Percentiles rank a stretch among this genome's conserved stretches.
Conservation (phyloP, 1,139 yeast genomes). For the Hyphopichia wangnamkhiaoensis region DNA sequence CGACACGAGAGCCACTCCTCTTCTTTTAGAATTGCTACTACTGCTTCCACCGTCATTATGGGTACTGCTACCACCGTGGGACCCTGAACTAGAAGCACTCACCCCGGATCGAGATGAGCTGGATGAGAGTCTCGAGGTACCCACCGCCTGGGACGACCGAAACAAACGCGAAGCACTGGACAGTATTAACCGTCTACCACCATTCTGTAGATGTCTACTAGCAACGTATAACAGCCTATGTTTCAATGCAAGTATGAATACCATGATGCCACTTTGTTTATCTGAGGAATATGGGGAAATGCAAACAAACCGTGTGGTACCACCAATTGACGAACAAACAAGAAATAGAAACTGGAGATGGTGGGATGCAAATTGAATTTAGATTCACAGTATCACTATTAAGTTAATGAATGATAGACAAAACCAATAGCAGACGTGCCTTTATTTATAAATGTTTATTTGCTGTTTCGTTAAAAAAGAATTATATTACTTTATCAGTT, state of each 20-base stretch:
- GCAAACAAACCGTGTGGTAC: no score
- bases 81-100: not conserved
- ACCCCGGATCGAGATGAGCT: not conserved
- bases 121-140: constrained; percentile 3
- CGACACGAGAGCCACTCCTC: constrained; percentile 44
- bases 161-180: constrained; percentile 11
- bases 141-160: constrained; percentile 11
- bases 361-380: no score
- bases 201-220: constrained; percentile 15
- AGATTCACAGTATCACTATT: no score
- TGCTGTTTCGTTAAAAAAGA: not conserved
- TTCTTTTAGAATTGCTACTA: constrained; percentile 20
- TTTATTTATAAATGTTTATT: not conserved
- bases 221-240: constrained; percentile 17
- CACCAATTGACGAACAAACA: no score
- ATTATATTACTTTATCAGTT: no score
- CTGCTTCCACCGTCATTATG: not conserved
- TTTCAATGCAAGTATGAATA: constrained; percentile 15
- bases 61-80: no score
- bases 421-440: no score
- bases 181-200: constrained; percentile 13
- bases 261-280: no score
- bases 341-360: no score
- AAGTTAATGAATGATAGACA: no score
- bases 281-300: no score